Evolutionary conservation across 495 filamentous ascomycete species (phyloP).

Genomic region (Acidiella bohemica): DNA sequence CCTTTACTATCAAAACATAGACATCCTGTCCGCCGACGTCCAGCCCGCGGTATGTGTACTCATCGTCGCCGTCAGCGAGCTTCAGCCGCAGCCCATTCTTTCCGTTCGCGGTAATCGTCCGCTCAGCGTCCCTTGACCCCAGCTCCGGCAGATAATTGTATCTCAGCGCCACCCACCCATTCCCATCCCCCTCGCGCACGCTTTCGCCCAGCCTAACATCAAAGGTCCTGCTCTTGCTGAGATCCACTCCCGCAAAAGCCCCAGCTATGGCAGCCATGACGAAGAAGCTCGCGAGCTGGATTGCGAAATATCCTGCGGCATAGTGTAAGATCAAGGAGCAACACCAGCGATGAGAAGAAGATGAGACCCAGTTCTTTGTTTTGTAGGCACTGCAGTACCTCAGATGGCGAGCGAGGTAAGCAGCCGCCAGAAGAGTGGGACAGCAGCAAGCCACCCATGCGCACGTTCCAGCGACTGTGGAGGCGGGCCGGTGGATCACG

Average conservation of each 20-base stretch:
- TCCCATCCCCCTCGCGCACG: not conserved
- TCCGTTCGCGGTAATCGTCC: not conserved
- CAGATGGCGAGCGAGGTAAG: too few relatives aligned
- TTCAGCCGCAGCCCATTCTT: not conserved
- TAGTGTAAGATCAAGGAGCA: not conserved
- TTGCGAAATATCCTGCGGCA: not conserved
- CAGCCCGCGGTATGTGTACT: conserved; percentile 6
- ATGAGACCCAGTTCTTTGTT: not conserved
- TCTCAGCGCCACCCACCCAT: conserved; percentile 2
- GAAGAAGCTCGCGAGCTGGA: too few relatives aligned
- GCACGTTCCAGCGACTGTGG: not conserved
- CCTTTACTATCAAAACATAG: conserved; percentile 6
- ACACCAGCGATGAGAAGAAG: not conserved
- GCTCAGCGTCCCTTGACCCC: too few relatives aligned
- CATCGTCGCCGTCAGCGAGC: conserved; percentile 1
- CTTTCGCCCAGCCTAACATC: conserved; percentile 9
- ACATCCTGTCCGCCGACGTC: not conserved
- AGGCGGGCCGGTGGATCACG: not conserved
- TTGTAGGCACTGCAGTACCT: not conserved
- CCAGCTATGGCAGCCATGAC: conserved; percentile 2
- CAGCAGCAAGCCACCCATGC: not conserved
- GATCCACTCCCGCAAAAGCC: not conserved
- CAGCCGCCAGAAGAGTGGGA: too few relatives aligned
- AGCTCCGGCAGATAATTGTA: conserved; percentile 14
- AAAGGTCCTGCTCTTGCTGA: not conserved